phyloP scores from a whole-genome alignment of 176 grass and related monocot species.

The Neostapfia colusana region DNA sequence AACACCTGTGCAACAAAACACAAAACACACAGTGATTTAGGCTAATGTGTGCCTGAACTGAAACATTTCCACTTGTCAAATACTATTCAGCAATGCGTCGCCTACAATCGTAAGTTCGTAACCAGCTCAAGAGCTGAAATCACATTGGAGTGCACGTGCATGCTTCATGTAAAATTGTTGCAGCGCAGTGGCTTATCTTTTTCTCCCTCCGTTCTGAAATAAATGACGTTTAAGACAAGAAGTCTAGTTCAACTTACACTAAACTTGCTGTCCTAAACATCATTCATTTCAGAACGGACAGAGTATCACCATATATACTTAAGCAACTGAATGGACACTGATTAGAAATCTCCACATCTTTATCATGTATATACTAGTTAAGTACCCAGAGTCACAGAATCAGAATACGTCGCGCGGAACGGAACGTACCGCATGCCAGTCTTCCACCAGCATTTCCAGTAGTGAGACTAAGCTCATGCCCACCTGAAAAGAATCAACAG shows the following conservation, averaged over 20 bases:
- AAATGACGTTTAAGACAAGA: no score
- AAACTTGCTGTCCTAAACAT: no score
- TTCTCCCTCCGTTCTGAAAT: no score
- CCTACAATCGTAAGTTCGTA: no score
- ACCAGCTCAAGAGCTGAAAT: no score
- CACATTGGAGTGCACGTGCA: background rate
- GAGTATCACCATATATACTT: background rate
- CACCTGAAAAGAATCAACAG: conserved; percentile 49
- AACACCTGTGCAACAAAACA: conserved; percentile 65
- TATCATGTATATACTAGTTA: background rate
- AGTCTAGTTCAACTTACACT: no score
- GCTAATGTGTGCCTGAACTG: background rate
- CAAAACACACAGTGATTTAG: background rate
- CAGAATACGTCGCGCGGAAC: background rate
- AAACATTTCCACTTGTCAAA: background rate
- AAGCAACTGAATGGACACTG: background rate
- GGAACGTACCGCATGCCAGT: conserved; percentile 86
- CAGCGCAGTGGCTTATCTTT: background rate
- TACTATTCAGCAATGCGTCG: background rate
- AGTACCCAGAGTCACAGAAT: conserved; percentile 2
- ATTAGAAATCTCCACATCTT: background rate
- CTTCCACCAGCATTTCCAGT: conserved; percentile 99
- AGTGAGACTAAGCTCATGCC: conserved; percentile 90
- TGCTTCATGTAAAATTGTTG: background rate
- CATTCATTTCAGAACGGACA: no score